These are phyloP conservation scores for Colletotrichum caudatum DNA, from an alignment of 2,329 filamentous ascomycete species.

Conservation along the genomic window DNA sequence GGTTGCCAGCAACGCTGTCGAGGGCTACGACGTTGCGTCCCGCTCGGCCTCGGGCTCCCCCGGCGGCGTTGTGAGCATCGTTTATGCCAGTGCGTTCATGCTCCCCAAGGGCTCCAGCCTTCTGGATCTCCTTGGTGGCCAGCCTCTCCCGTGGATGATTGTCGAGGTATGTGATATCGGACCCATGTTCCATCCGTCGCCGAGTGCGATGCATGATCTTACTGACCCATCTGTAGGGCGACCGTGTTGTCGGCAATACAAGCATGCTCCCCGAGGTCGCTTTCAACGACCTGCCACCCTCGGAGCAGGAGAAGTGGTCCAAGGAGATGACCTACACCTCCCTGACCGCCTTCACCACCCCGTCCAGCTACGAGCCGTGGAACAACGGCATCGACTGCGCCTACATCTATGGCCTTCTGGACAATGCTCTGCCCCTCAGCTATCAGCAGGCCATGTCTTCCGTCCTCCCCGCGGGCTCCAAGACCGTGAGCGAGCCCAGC, in stretches of 20 bases:
- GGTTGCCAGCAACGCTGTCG: constrained; percentile 53
- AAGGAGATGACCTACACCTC: constrained; percentile 38
- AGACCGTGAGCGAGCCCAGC: constrained; percentile 35
- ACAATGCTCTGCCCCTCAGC: constrained; percentile 44
- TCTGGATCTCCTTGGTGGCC: constrained; percentile 44
- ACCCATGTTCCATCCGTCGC: not conserved
- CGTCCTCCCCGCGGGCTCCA: constrained; percentile 29
- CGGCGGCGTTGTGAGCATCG: constrained; percentile 54
- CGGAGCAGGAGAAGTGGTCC: constrained; percentile 37
- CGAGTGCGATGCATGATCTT: constrained; percentile 36
- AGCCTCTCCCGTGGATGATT: constrained; percentile 47
- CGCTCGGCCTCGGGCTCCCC: constrained; percentile 48
- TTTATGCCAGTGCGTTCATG: constrained; percentile 53
- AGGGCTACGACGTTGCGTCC: constrained; percentile 51
- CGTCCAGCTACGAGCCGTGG: constrained; percentile 47
- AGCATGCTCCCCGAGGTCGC: constrained; percentile 39
- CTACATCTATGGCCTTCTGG: constrained; percentile 46
- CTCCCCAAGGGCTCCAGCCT: constrained; percentile 47
- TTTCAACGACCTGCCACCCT: constrained; percentile 38
- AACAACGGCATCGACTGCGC: constrained; percentile 46
- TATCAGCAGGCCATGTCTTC: constrained; percentile 46
- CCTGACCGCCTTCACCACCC: constrained; percentile 28
- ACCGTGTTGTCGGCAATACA: constrained; percentile 34
- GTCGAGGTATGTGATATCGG: constrained; percentile 42
- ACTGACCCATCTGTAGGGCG: constrained; percentile 20